These are phyloP conservation scores for Graphilbum sp. DNA, from an alignment of 2,329 filamentous ascomycete genomes.

Conservation along the genomic window DNA sequence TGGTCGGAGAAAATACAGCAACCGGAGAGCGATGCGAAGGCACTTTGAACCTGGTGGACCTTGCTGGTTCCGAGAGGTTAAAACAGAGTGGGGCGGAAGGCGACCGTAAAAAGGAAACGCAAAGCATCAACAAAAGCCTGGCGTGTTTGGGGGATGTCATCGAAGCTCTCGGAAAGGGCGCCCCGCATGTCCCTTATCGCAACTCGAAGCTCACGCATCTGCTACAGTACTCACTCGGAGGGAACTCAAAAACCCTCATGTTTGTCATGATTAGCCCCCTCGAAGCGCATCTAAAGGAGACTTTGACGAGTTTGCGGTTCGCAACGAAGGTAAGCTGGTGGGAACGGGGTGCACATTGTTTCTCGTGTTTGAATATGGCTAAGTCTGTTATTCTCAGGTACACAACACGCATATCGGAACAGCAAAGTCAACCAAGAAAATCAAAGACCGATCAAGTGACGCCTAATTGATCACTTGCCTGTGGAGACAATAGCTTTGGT, in stretches of 20 bases:
- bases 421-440: slow-evolving; percentile 58
- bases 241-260: slow-evolving; percentile 96
- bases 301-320: slow-evolving; percentile 85
- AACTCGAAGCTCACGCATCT: slow-evolving; percentile 96
- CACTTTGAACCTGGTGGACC: slow-evolving; percentile 85
- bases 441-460: slow-evolving; percentile 12
- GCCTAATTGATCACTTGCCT: not conserved
- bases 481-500: too few relatives aligned
- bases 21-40: slow-evolving; percentile 80
- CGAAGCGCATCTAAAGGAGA: slow-evolving; percentile 81
- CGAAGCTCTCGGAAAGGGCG: slow-evolving; percentile 72
- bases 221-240: slow-evolving; percentile 83
- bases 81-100: slow-evolving; percentile 78
- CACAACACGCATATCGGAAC: slow-evolving; percentile 88
- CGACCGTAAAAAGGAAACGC: slow-evolving; percentile 79
- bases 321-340: slow-evolving; percentile 86
- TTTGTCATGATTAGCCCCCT: slow-evolving; percentile 96
- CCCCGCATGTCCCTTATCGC: slow-evolving; percentile 76
- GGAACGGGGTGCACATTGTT: too few relatives aligned
- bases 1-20: slow-evolving; percentile 50
- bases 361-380: too few relatives aligned
- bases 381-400: slow-evolving; percentile 43
- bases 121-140: slow-evolving; percentile 92
- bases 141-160: slow-evolving; percentile 91
- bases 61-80: slow-evolving; percentile 82